Percentiles rank a stretch among this genome's conserved stretches.
phyloP scores from a whole-genome alignment of 108 stramenopile species.

The Parietichytrium sp. region DNA sequence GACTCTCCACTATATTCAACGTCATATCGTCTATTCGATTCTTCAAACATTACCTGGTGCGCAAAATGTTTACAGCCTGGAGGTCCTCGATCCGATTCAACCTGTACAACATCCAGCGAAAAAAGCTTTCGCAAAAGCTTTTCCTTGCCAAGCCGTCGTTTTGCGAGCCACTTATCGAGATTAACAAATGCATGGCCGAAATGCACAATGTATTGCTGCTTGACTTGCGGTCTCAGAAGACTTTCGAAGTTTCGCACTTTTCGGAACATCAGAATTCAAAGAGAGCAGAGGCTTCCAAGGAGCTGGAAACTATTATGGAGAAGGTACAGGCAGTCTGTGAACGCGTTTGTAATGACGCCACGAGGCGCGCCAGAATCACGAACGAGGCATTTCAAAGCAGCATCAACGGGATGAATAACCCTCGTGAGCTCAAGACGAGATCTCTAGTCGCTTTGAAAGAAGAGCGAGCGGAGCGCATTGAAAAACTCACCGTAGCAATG shows the following conservation, averaged over 20 bases:
- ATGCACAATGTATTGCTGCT: slow-evolving; percentile 37
- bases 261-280: slow-evolving; percentile 44
- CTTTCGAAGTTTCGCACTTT: slow-evolving; percentile 36
- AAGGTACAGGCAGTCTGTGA: slow-evolving; percentile 36
- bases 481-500: slow-evolving; percentile 44
- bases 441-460: slow-evolving; percentile 59
- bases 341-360: slow-evolving; percentile 50
- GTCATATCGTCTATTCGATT: slow-evolving; percentile 60
- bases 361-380: slow-evolving; percentile 20
- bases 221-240: not conserved
- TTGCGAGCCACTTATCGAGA: slow-evolving; percentile 50
- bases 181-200: slow-evolving; percentile 39
- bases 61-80: slow-evolving; percentile 60
- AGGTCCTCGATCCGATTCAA: slow-evolving; percentile 54
- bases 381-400: slow-evolving; percentile 41
- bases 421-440: slow-evolving; percentile 50
- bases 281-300: slow-evolving; percentile 46
- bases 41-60: slow-evolving; percentile 50
- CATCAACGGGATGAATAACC: slow-evolving; percentile 23
- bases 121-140: slow-evolving; percentile 44
- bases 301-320: slow-evolving; percentile 47
- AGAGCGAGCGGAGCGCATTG: slow-evolving; percentile 46
- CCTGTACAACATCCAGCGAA: slow-evolving; percentile 55
- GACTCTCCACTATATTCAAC: slow-evolving; percentile 62
- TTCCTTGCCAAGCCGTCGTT: slow-evolving; percentile 59